phyloP scores from a whole-genome alignment of 1,284 basidiomycete genomes.

The Phellinidium pouzarii region DNA sequence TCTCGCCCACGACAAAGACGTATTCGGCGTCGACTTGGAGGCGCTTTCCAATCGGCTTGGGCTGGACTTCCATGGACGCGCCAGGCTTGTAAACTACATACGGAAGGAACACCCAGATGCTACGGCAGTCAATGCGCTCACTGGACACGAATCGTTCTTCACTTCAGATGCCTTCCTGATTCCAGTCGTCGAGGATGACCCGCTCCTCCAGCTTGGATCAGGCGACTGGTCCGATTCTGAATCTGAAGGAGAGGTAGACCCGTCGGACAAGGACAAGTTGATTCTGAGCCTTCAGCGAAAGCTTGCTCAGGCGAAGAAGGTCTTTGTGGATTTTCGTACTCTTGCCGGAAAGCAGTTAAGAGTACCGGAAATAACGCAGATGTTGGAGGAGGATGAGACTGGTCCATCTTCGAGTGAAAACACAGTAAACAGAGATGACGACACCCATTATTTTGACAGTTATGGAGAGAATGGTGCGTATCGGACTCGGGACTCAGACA shows the following conservation, averaged over 20 bases:
- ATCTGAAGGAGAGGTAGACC: constrained; percentile 42
- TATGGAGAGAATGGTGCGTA: constrained; percentile 84
- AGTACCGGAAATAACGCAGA: constrained; percentile 31
- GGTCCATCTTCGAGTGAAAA: constrained; percentile 28
- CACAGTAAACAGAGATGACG: constrained; percentile 57
- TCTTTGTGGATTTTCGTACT: constrained; percentile 51
- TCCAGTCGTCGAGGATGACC: constrained; percentile 78
- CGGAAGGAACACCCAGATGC: constrained; percentile 60
- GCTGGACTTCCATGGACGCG: constrained; percentile 67
- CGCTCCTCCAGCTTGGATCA: constrained; percentile 64
- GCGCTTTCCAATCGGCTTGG: constrained; percentile 43
- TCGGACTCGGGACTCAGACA: not conserved
- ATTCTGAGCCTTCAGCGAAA: constrained; percentile 44
- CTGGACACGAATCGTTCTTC: constrained; percentile 57
- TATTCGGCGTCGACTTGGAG: constrained; percentile 60
- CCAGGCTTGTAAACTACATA: constrained; percentile 84
- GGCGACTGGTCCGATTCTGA: constrained; percentile 71
- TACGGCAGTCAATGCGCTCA: constrained; percentile 39
- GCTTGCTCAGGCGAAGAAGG: constrained; percentile 44
- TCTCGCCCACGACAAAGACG: constrained; percentile 56
- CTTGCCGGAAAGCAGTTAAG: constrained; percentile 43
- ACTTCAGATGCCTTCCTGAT: constrained; percentile 70
- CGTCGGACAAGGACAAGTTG: constrained; percentile 31
- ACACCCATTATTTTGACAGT: constrained; percentile 91
- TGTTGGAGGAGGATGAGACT: constrained; percentile 34